A percentile compares a stretch with the other conserved stretches of the same genome.
These are phyloP conservation scores for Pinus tabuliformis DNA, from an alignment of 75 land plant genomes.

Conservation along the genomic window DNA sequence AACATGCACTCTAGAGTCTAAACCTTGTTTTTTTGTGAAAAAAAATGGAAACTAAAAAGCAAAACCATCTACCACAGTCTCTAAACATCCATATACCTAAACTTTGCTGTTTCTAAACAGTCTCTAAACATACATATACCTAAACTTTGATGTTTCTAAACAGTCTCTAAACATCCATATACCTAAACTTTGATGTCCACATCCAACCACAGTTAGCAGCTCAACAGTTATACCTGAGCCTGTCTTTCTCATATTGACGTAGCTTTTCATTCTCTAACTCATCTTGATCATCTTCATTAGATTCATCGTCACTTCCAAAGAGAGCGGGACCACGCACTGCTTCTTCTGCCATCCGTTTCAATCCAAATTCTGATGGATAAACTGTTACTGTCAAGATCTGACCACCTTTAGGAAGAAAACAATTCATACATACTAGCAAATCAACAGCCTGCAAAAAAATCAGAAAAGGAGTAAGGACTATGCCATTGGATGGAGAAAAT, in stretches of 20 bases:
- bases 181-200: background rate
- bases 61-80: too few relatives aligned
- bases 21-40: background rate
- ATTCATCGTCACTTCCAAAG: conserved; percentile 36
- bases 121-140: background rate
- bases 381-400: conserved; percentile 58
- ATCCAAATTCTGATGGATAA: conserved; percentile 95
- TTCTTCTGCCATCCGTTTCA: conserved; percentile 81
- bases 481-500: background rate
- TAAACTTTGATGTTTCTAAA: background rate
- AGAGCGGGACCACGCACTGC: conserved; percentile 73
- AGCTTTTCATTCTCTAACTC: conserved; percentile 63
- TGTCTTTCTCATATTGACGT: conserved; percentile 76
- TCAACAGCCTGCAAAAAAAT: conserved; percentile 67
- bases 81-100: background rate
- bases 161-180: background rate
- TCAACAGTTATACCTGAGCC: conserved; percentile 52
- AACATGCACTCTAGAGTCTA: background rate
- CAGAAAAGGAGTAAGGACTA: background rate
- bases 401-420: conserved; percentile 87
- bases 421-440: conserved; percentile 66
- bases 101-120: background rate
- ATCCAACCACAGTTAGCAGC: background rate
- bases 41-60: background rate
- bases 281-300: conserved; percentile 52